Evolutionary conservation across 2,329 filamentous ascomycete species (phyloP), one percentile per base, ranked within the genome.

Genomic region (Endoconidiophora laricicola): DNA sequence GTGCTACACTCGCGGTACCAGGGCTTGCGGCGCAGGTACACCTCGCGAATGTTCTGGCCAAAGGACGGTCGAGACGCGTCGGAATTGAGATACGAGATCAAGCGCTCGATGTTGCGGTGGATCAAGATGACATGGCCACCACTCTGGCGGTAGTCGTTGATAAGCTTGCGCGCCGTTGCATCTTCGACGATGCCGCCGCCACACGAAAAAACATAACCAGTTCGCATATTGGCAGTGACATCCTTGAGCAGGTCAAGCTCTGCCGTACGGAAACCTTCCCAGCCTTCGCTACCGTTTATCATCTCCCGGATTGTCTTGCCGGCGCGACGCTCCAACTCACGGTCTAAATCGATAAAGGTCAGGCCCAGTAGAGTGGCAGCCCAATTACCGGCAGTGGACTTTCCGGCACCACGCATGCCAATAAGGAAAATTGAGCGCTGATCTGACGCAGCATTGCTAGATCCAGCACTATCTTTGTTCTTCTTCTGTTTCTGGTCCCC

Each of bases 1-100:
- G 94, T 98, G 69, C 88, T 95, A 70, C 91, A 96, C 62, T 90
- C 78, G 52, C 85, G 74, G 64, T 86, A 96, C 79, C 86, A 94
- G 2, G 81, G 83, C 63, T 87, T 91, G 37, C 91, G 80, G 48
- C 90, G 81, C 52, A 86, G 69, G 72, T 94, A 98, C 2, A 98
- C 90, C 7, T 79, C 79, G 67, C 86, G 82, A 69, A 95, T 94
- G 59, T 96, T 83, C 57, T 91, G 87, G 4, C 87, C 81, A 61
- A 94, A 96, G 6, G 90, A 90, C 23, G 91, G 91, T 5, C 91
- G 78, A 20, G 83, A 86, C 68, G 93, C 87, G 67, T 98, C 91
- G 43, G 81, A 76, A 58, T 84, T 79, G 33, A 98, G 72, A 65
- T 91, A 98, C 53, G 86, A 78, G 63, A 98, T 83, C 44, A 96